Base-by-base conservation (phyloP, 2,329 filamentous ascomycete species). In the Verticillium tricorpus region DNA sequence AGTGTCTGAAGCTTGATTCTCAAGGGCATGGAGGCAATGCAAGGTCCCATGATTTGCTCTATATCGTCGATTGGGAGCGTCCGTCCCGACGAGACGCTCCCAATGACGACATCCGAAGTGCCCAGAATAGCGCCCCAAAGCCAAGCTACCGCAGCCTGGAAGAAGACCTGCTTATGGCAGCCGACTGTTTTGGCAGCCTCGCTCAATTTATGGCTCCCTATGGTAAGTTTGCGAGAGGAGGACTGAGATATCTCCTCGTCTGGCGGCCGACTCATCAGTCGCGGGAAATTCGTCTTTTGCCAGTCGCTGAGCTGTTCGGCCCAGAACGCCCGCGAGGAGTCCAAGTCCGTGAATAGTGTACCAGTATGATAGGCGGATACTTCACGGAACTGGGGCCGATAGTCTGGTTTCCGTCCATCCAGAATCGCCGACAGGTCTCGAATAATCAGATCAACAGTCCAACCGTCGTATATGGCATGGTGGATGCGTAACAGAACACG, bases 401-500 rank as follows among this genome's bases (percentile, higher is more conserved):
- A 52, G 0, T 66, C 40, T 1, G 76, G 64, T 5, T 58, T 15
- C 1, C 64, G 60, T 9, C 71, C 70, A 32, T 59, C 58, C 0
- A 90, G 68, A 1, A 89, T 66, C 0, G 68, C 69, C 4, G 83
- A 79, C 5, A 96, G 76, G 71, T 97, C 92, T 31, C 82, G 77
- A 15, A 91, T 68, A 0, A 96, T 74, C 34, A 94, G 78, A 59
- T 97, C 90, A 70, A 93, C 83, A 0, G 92, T 93, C 93, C 93
- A 97, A n/a, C 93, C 93, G 73, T 97, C 93, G 70, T 96, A 97
- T 1, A 96, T 72, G 0, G 91, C 87, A 74, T 97, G 93, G 70
- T 96, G 93, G 0, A 96, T 78, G 14, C 89, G 80, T 55, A 91
- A 60, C 12, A 84, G 73, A 63, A 71, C 72, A 4, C 77, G 67